Base-by-base conservation (phyloP, 352 stramenopile species). In the Stramenopiles sp. region DNA sequence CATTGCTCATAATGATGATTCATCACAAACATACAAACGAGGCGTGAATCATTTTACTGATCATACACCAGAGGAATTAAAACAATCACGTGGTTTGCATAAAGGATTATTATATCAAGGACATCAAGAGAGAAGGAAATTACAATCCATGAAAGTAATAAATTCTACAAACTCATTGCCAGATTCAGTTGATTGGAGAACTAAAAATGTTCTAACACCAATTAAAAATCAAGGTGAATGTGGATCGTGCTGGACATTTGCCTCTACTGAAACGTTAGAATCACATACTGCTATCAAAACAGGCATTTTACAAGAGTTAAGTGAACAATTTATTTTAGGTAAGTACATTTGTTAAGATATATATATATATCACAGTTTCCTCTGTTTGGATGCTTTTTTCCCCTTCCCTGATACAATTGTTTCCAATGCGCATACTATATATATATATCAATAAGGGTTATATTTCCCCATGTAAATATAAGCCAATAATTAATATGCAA, bases 191-290 rank as follows among this genome's bases (percentile, higher is more conserved):
- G 87, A 92, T 81, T 92, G 88, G 87, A 73, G 83, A 32, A 74
- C 74, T 13, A 73, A 83, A 63, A 81, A 78, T 30, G 82, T 88
- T 32, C 81, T 88, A 0, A 89, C 87, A 32, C 80, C 84, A 38
- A 83, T 90, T 13, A 90, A 90, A 31, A 79, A 88, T 79, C 88
- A 92, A 81, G 86, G 85, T 27, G 31, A 7, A 0, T 92, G 88
- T 81, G 88, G 87, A 27, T 84, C 63, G 23, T 91, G 88, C 80
- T 91, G 87, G 87, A 84, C 88, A 0, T 91, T 92, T 82, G 86
- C 86, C 1, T 80, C 84, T 13, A 88, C 84, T 20, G 83, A 82
- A 0, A 81, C 76, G 1, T 79, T 92, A 31, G 87, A 92, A 80
- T 85, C 80, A 23, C 84, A 90, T 74, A 78, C 90, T 38, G 86